Evolutionary conservation across 805 yeast species (phyloP), one percentile per base, ranked within the genome.

Genomic region (Brettanomyces anomalus): DNA sequence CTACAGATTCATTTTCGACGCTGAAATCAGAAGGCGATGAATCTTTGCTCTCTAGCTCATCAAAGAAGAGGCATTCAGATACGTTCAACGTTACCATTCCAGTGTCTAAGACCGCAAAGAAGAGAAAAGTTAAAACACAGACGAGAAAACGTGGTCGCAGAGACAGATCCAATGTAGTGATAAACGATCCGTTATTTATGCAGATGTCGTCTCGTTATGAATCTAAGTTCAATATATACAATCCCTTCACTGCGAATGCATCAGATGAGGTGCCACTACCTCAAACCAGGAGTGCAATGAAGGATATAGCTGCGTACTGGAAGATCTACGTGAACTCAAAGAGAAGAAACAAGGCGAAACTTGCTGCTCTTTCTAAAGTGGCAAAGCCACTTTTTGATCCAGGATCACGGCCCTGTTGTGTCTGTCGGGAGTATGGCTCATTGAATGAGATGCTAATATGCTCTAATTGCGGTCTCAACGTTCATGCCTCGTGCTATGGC

Each of bases 401-500:
- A 4, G 39, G 49, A 11, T 52, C 53, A 6, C 55, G 71, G 15
- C 59, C 65, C 11, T 84, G 93, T 55, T 72, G 78, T 37, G 75
- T 83, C 0, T 84, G 93, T 51, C 60, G 71, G 4, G 70, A 64
- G 10, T 41, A 50, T 4, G 55, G 44, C 11, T 46, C 41, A 19
- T 43, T 33, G 4, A 70, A 66, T 11, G 71, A 69, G 32, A 65
- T 74, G 51, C 50, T 82, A 8, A 61, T 69, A 1, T 87, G 96
- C 57, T 54, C 67, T 2, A 65, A 68, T 24, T 88, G 96, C 65
- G 84, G 84, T 0, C 61, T 85, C 28, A 70, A 69, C 43, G 86
- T 81, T 2, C 96, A 88, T 57, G 66, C 74, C 3, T 58, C 71
- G 0, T 88, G 96, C 53, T 81, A 79, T 54, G 95, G 94, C 0